Percentiles rank a stretch among this genome's conserved stretches.
phyloP scores from a whole-genome alignment of 2,329 filamentous ascomycete species.

The Colletotrichum orchidophilum region DNA sequence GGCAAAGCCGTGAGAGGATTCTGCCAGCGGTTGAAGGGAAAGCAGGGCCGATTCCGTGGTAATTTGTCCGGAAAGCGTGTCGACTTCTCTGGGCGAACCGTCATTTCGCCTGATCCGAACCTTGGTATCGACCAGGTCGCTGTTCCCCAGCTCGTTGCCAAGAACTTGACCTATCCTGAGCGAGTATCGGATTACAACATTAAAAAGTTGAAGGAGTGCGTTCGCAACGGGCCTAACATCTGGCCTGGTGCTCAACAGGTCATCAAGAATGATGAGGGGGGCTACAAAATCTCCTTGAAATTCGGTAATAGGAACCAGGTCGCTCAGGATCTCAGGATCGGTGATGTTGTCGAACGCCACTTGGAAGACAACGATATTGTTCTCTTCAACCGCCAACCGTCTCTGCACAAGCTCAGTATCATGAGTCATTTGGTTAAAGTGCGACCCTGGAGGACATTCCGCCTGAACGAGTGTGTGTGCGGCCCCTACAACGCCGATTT shows the following conservation, averaged over 20 bases:
- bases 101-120: constrained; percentile 98
- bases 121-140: constrained; percentile 93
- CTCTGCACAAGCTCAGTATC: constrained; percentile 97
- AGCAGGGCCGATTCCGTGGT: constrained; percentile 95
- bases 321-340: constrained; percentile 80
- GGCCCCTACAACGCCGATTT: constrained; percentile 99
- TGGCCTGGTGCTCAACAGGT: constrained; percentile 92
- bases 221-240: constrained; percentile 78
- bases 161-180: constrained; percentile 96
- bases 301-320: constrained; percentile 76
- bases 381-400: constrained; percentile 97
- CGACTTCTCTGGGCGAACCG: constrained; percentile 95
- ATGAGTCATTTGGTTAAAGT: constrained; percentile 95
- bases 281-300: constrained; percentile 78
- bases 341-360: constrained; percentile 93
- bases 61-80: constrained; percentile 98
- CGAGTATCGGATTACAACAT: constrained; percentile 86
- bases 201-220: constrained; percentile 77
- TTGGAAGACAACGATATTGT: constrained; percentile 96
- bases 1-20: constrained; percentile 93
- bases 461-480: constrained; percentile 97
- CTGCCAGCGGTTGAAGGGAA: constrained; percentile 94
- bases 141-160: constrained; percentile 90
- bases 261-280: constrained; percentile 69
- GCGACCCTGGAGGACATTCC: constrained; percentile 93